phyloP scores from a whole-genome alignment of 2,329 filamentous ascomycete species.

The Talaromyces marneffei region DNA sequence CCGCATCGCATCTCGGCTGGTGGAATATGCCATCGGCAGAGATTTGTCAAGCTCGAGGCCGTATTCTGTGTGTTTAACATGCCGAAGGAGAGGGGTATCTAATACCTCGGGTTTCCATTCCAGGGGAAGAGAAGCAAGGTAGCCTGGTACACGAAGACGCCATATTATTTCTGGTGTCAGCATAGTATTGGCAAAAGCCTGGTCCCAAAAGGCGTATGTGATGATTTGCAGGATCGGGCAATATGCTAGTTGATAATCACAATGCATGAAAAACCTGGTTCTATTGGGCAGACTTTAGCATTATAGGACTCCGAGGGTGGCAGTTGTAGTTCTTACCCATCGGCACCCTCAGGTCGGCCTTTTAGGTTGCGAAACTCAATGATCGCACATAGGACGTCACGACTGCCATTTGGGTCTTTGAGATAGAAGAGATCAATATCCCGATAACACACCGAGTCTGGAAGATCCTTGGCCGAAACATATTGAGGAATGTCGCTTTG shows the following conservation, averaged over 20 bases:
- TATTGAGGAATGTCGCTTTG: constrained; percentile 22
- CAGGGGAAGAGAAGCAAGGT: constrained; percentile 18
- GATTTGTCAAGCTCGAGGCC: constrained; percentile 21
- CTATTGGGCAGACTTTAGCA: constrained; percentile 5
- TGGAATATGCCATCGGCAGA: constrained; percentile 25
- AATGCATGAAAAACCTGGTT: constrained; percentile 27
- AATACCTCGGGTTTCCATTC: constrained; percentile 21
- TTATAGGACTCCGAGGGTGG: background rate
- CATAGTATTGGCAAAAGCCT: constrained; percentile 22
- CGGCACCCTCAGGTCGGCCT: constrained; percentile 22
- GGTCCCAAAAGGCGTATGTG: too few relatives aligned
- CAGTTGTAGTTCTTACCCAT: constrained; percentile 21
- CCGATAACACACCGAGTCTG: constrained; percentile 20
- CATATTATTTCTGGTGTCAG: constrained; percentile 24
- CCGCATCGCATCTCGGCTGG: constrained; percentile 20
- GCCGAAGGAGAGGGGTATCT: constrained; percentile 21
- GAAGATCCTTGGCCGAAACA: constrained; percentile 19
- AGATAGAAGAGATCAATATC: constrained; percentile 25
- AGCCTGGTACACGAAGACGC: constrained; percentile 20
- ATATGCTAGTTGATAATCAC: constrained; percentile 26
- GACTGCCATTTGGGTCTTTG: constrained; percentile 18
- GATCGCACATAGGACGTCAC: constrained; percentile 22
- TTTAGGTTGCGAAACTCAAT: constrained; percentile 26
- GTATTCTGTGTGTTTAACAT: constrained; percentile 20
- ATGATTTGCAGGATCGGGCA: constrained; percentile 24